phyloP scores from a whole-genome alignment of 2,329 filamentous ascomycete genomes.

The Hypomyces rosellus region DNA sequence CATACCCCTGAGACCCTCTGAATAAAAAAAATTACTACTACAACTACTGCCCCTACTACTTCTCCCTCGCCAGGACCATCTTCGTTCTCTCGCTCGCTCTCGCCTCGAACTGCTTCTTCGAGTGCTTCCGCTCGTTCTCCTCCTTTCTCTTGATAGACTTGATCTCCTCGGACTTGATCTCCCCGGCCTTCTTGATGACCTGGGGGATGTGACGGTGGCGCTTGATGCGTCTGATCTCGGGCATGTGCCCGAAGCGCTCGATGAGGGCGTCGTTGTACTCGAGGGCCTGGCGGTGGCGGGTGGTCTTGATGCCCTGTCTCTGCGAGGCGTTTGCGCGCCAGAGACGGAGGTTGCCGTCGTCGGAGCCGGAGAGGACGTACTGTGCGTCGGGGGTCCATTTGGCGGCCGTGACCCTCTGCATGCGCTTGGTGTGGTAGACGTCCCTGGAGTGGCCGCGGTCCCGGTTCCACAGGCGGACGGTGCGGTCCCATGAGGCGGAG shows the following conservation, averaged over 20 bases:
- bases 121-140: slow-evolving; percentile 91
- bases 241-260: slow-evolving; percentile 87
- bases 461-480: slow-evolving; percentile 77
- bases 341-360: slow-evolving; percentile 81
- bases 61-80: slow-evolving; percentile 68
- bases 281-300: slow-evolving; percentile 76
- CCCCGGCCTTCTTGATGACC: slow-evolving; percentile 88
- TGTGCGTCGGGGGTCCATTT: slow-evolving; percentile 84
- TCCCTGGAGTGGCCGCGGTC: slow-evolving; percentile 80
- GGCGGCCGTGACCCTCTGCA: slow-evolving; percentile 87
- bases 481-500: slow-evolving; percentile 78
- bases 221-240: slow-evolving; percentile 84
- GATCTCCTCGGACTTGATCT: slow-evolving; percentile 90
- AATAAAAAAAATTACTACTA: neutral
- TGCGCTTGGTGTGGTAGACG: slow-evolving; percentile 94
- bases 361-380: slow-evolving; percentile 84
- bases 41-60: slow-evolving; percentile 31
- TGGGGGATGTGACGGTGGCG: slow-evolving; percentile 88
- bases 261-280: slow-evolving; percentile 87
- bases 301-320: slow-evolving; percentile 77
- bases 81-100: slow-evolving; percentile 82
- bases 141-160: slow-evolving; percentile 81
- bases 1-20: neutral
- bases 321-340: slow-evolving; percentile 86
- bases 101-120: slow-evolving; percentile 71